Conservation (phyloP, 2,329 filamentous ascomycete genomes). For the Sclerotinia subarctica region DNA sequence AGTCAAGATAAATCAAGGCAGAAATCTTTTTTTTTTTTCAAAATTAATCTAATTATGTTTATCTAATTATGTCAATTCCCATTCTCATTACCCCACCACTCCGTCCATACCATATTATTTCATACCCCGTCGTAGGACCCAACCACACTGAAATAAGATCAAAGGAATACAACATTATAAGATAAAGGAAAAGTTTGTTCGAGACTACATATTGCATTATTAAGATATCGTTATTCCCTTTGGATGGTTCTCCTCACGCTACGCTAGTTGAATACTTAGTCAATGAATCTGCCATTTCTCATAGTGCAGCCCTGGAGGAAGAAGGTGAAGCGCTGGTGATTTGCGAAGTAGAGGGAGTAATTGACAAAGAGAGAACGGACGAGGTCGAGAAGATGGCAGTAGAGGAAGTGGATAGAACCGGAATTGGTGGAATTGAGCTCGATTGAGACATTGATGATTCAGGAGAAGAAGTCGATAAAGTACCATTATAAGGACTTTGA, state of each 20-base stretch:
- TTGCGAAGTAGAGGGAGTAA: not conserved
- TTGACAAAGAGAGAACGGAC: not conserved
- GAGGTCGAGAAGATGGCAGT: not conserved
- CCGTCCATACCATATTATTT: not conserved
- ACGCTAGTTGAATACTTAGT: not conserved
- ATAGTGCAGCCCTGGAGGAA: not conserved
- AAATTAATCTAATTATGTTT: slow-evolving; percentile 13
- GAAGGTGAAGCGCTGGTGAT: not conserved
- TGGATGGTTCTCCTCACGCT: no score
- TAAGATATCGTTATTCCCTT: not conserved
- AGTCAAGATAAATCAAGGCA: not conserved
- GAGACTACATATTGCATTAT: not conserved
- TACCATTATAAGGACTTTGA: not conserved
- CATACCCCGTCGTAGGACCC: not conserved
- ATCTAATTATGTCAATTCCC: not conserved
- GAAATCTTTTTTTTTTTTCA: not conserved
- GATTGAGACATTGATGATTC: not conserved
- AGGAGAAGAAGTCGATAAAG: not conserved
- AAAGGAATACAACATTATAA: not conserved
- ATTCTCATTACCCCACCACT: not conserved
- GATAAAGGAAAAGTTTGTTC: not conserved
- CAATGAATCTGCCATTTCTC: not conserved
- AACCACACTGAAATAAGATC: not conserved
- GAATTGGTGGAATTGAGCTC: not conserved
- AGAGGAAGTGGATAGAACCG: not conserved